phyloP scores from a whole-genome alignment of 1,139 yeast species.

The Candida sanyaensis region DNA sequence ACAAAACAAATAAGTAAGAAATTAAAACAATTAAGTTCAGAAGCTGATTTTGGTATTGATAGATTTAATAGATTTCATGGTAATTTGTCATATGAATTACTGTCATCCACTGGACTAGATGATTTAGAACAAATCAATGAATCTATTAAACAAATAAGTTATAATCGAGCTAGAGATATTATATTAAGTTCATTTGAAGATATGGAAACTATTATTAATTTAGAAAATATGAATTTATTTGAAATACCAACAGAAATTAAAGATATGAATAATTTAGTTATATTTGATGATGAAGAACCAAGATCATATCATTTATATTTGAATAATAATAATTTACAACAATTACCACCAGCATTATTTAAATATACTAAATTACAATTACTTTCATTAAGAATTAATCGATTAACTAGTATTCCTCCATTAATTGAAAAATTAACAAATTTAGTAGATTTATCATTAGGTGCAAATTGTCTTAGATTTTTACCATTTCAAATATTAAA shows the following conservation, averaged over 20 bases:
- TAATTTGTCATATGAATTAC: conserved; percentile 27
- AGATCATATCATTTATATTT: conserved; percentile 36
- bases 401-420: conserved; percentile 35
- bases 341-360: conserved; percentile 40
- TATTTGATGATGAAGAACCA: conserved; percentile 20
- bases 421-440: conserved; percentile 31
- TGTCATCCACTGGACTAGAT: conserved; percentile 21
- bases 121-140: conserved; percentile 12
- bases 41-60: conserved; percentile 51
- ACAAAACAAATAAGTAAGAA: background rate
- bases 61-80: conserved; percentile 42
- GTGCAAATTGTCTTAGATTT: conserved; percentile 36
- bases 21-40: conserved; percentile 31
- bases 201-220: conserved; percentile 31
- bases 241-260: conserved; percentile 48
- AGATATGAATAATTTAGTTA: conserved; percentile 45
- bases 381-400: conserved; percentile 42
- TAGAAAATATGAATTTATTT: conserved; percentile 38
- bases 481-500: conserved; percentile 40
- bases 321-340: conserved; percentile 35
- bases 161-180: conserved; percentile 31
- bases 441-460: conserved; percentile 41
- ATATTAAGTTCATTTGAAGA: conserved; percentile 45
- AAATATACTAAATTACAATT: conserved; percentile 46
- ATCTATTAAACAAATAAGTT: conserved; percentile 13